A percentile compares a stretch with the other conserved stretches of the same genome.
Conservation (phyloP, 768 basidiomycete genomes). For the Arthromyces matolae region DNA sequence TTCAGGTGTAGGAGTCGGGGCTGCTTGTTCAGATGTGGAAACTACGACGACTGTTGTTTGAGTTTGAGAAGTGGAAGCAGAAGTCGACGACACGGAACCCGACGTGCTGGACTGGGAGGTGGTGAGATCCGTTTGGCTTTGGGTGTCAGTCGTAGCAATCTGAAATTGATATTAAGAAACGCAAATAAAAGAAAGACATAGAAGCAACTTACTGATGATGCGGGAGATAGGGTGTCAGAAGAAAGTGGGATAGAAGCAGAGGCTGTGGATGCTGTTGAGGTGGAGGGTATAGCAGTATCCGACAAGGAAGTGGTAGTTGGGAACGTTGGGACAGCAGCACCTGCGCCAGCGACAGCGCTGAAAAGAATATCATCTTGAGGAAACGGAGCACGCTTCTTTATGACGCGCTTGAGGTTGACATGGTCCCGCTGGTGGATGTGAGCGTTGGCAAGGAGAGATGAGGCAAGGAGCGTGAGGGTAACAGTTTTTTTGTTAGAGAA, state of each 20-base stretch:
- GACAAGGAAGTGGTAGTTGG: conserved; percentile 12
- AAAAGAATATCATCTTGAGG: conserved; percentile 16
- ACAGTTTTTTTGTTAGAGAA: conserved; percentile 39
- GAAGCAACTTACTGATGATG: conserved; percentile 7
- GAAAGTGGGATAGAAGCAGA: conserved; percentile 5
- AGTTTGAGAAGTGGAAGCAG: conserved; percentile 5
- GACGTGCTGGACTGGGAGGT: conserved; percentile 11
- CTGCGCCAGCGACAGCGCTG: conserved; percentile 31
- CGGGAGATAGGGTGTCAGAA: conserved; percentile 5
- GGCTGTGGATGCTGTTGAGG: conserved; percentile 9
- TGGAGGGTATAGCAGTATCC: conserved; percentile 6
- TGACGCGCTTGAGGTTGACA: conserved; percentile 55
- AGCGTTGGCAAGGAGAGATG: conserved; percentile 45
- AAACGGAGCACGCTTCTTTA: conserved; percentile 58
- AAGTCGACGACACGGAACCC: conserved; percentile 1
- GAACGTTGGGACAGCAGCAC: conserved; percentile 23
- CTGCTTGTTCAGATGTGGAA: conserved; percentile 17
- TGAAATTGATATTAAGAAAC: background rate
- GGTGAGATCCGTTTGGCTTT: conserved; percentile 4
- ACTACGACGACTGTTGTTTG: conserved; percentile 6
- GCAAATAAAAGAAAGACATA: background rate
- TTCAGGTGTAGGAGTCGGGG: conserved; percentile 18
- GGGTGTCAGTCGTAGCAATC: conserved; percentile 5
- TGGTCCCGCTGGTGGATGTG: conserved; percentile 51
- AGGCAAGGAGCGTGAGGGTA: conserved; percentile 63